A percentile compares a stretch with the other conserved stretches of the same genome.
Evolutionary conservation across 1,284 basidiomycete species (phyloP).

Genomic region (Ustilago curta): DNA sequence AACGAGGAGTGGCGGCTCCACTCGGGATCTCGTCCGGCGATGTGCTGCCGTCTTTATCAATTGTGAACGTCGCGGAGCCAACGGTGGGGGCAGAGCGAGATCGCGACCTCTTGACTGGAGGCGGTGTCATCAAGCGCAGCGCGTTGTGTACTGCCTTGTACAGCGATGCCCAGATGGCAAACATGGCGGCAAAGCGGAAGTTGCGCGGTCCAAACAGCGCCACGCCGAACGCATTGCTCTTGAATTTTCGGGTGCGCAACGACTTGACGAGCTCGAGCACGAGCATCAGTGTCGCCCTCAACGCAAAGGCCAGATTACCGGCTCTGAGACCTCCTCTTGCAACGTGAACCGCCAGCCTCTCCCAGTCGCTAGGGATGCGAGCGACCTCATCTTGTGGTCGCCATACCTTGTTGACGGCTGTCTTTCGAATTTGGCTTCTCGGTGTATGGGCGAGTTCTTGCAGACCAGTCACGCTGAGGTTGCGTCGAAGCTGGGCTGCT

Average conservation of each 20-base stretch:
- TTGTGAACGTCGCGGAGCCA: slow-evolving; percentile 3
- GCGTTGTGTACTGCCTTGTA: slow-evolving; percentile 67
- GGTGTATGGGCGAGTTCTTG: slow-evolving; percentile 63
- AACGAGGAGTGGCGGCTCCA: slow-evolving; percentile 56
- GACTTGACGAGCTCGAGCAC: slow-evolving; percentile 63
- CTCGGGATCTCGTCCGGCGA: slow-evolving; percentile 30
- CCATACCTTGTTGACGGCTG: slow-evolving; percentile 66
- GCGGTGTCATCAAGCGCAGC: slow-evolving; percentile 63
- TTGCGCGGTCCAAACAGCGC: slow-evolving; percentile 58
- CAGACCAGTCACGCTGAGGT: slow-evolving; percentile 58
- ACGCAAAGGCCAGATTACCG: slow-evolving; percentile 61
- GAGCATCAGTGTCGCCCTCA: slow-evolving; percentile 58
- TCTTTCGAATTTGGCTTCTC: slow-evolving; percentile 54
- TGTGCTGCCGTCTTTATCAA: slow-evolving; percentile 22
- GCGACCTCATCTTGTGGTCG: slow-evolving; percentile 65
- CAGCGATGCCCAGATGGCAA: slow-evolving; percentile 63
- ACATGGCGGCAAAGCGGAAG: slow-evolving; percentile 63
- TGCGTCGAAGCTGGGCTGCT: slow-evolving; percentile 61
- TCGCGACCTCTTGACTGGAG: slow-evolving; percentile 28
- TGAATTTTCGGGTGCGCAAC: slow-evolving; percentile 53
- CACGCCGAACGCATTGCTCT: slow-evolving; percentile 35
- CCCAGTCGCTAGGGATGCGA: slow-evolving; percentile 64
- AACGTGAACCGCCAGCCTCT: slow-evolving; percentile 64
- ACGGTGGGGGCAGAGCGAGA: slow-evolving; percentile 23
- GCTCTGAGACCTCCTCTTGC: slow-evolving; percentile 61